Base-by-base conservation (phyloP, 2,329 filamentous ascomycete genomes). In the Hypoxylon sp. region DNA sequence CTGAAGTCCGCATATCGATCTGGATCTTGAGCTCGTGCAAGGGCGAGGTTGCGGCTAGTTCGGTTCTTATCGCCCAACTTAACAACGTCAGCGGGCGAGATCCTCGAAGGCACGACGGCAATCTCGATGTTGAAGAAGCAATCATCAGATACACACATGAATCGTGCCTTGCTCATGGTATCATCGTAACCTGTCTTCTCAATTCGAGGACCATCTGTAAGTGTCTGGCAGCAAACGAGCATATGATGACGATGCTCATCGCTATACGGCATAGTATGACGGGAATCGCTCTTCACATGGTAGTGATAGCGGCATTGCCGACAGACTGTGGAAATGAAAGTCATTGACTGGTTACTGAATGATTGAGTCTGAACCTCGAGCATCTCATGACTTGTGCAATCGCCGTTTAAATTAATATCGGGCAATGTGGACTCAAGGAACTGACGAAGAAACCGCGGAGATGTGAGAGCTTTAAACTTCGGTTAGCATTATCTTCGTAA, bases 21-120 rank as follows among this genome's bases (percentile, higher is more conserved):
- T 0, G 86, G 85, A 33, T 89, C 86, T 6, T 82, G 73, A 31
- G 78, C 76, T 31, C 81, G 79, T 1, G 84, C 82, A 1, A 74
- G 57, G 1, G 76, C 73, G 2, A 87, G 74, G 33, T 83, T 82
- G 27, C 77, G 69, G 14, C 73, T 73, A 46, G 87, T 84, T 40
- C 85, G 79, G 1, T 81, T 74, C 17, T 82, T 77, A 68, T 89
- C 86, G 3, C 77, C 76, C 13, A 90, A 76, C 86, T 77, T 80
- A 83, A 85, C 61, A 77, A 76, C 2, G 73, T 72, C 10, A 3
- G 13, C 35, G 6, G 31, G 46, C 2, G 77, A 73, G 70, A 90
- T 80, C 1, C 85, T 85, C 10, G 86, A 86, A 11, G 69, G 69
- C 37, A 74, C 63, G 57, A 80, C 74, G 6, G 83, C 85, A 6